Conservation (phyloP, 306 rosid species). For the Citrullus mucosospermus region DNA sequence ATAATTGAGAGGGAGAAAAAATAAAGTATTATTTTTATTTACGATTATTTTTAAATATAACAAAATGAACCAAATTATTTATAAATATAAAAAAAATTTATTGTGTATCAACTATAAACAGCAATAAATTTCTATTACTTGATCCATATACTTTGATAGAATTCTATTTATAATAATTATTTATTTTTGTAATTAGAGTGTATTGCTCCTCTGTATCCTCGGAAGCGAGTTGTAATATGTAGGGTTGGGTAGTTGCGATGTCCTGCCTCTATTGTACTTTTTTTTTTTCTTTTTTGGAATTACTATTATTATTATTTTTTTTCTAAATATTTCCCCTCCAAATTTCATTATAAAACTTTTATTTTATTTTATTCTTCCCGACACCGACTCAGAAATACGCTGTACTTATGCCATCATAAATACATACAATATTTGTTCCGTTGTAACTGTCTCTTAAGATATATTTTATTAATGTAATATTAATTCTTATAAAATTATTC, state of each 20-base stretch:
- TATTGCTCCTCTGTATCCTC: background rate
- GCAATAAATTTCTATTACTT: no score
- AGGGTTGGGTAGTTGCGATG: background rate
- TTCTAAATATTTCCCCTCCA: background rate
- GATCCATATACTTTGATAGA: no score
- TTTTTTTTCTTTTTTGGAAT: no score
- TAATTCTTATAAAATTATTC: background rate
- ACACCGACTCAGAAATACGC: background rate
- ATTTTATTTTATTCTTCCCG: background rate
- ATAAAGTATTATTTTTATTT: no score
- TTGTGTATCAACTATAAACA: no score
- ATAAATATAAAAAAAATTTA: no score
- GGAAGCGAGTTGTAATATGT: background rate
- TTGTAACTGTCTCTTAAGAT: background rate
- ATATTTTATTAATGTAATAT: background rate
- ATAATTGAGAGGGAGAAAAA: no score
- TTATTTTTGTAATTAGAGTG: no score
- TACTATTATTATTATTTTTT: no score
- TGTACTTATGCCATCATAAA: background rate
- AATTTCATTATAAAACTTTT: background rate
- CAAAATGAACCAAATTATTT: no score
- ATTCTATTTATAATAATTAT: no score
- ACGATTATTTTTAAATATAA: no score
- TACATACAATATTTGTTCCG: background rate
- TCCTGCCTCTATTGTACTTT: background rate